Evolutionary conservation across 805 yeast genomes (phyloP).

Genomic region (Scheffersomyces spartinae): DNA sequence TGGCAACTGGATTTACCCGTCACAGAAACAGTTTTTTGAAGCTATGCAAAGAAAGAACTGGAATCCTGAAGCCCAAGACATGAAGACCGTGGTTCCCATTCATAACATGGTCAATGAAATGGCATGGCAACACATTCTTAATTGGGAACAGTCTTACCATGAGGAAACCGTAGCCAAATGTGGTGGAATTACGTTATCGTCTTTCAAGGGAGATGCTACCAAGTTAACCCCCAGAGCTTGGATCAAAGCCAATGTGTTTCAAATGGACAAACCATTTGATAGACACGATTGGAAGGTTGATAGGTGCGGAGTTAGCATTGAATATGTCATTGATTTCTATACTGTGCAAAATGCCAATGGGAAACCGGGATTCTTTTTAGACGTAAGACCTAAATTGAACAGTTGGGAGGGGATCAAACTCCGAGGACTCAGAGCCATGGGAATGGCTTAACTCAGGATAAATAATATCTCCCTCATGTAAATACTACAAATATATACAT

Average conservation of each 20-base stretch:
- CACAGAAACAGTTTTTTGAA: slow-evolving; percentile 86
- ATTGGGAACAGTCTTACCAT: slow-evolving; percentile 64
- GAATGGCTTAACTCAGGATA: slow-evolving; percentile 18
- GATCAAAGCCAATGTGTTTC: slow-evolving; percentile 42
- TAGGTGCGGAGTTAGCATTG: slow-evolving; percentile 74
- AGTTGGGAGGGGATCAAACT: slow-evolving; percentile 68
- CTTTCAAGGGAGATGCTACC: slow-evolving; percentile 82
- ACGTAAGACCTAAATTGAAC: slow-evolving; percentile 87
- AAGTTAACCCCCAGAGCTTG: slow-evolving; percentile 82
- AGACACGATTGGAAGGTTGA: slow-evolving; percentile 91
- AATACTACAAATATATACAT: neutral
- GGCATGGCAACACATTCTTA: slow-evolving; percentile 75
- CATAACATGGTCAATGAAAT: slow-evolving; percentile 90
- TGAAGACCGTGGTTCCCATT: slow-evolving; percentile 86
- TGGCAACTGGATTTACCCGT: slow-evolving; percentile 93
- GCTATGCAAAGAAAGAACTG: slow-evolving; percentile 90
- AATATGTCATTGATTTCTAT: slow-evolving; percentile 90
- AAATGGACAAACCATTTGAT: slow-evolving; percentile 76
- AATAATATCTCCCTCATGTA: slow-evolving; percentile 1
- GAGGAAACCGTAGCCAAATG: slow-evolving; percentile 39
- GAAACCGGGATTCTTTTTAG: slow-evolving; percentile 56
- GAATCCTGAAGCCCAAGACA: slow-evolving; percentile 71
- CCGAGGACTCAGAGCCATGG: slow-evolving; percentile 55
- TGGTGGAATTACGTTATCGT: slow-evolving; percentile 76
- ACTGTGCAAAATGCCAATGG: slow-evolving; percentile 40